Evolutionary conservation across 1,139 yeast genomes (phyloP).

Genomic region (Diutina pseudorugosa): DNA sequence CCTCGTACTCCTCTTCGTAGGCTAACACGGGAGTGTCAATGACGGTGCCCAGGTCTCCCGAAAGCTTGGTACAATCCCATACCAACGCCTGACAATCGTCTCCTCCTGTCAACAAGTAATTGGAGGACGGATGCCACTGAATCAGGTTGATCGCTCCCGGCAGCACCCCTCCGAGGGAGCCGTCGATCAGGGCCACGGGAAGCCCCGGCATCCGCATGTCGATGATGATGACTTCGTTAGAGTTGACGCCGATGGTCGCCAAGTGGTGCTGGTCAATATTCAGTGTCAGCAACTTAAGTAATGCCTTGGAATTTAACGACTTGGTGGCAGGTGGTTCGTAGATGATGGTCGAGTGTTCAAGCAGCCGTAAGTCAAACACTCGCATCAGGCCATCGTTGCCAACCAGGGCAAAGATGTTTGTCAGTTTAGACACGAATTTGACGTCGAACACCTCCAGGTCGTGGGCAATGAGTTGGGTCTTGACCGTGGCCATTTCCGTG

Average conservation of each 20-base stretch:
- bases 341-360: slow-evolving; percentile 90
- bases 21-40: slow-evolving; percentile 38
- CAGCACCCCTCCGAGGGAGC: slow-evolving; percentile 40
- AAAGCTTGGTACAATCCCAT: slow-evolving; percentile 53
- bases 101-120: slow-evolving; percentile 60
- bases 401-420: slow-evolving; percentile 79
- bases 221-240: slow-evolving; percentile 53
- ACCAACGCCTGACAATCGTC: slow-evolving; percentile 86
- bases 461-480: slow-evolving; percentile 92
- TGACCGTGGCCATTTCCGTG: slow-evolving; percentile 56
- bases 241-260: slow-evolving; percentile 70
- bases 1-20: slow-evolving; percentile 51
- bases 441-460: slow-evolving; percentile 94
- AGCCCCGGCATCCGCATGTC: slow-evolving; percentile 86
- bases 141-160: slow-evolving; percentile 56
- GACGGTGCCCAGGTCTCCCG: slow-evolving; percentile 9
- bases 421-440: slow-evolving; percentile 62
- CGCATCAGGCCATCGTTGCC: slow-evolving; percentile 95
- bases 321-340: slow-evolving; percentile 43
- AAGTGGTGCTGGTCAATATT: slow-evolving; percentile 67
- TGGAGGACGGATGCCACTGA: slow-evolving; percentile 73
- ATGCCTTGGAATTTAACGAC: slow-evolving; percentile 36
- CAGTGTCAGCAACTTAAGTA: slow-evolving; percentile 66
- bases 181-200: slow-evolving; percentile 59
- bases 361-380: slow-evolving; percentile 75